A percentile compares a stretch with the other conserved stretches of the same genome.
Evolutionary conservation across 768 basidiomycete genomes (phyloP).

Genomic region (Suillus alpinus): DNA sequence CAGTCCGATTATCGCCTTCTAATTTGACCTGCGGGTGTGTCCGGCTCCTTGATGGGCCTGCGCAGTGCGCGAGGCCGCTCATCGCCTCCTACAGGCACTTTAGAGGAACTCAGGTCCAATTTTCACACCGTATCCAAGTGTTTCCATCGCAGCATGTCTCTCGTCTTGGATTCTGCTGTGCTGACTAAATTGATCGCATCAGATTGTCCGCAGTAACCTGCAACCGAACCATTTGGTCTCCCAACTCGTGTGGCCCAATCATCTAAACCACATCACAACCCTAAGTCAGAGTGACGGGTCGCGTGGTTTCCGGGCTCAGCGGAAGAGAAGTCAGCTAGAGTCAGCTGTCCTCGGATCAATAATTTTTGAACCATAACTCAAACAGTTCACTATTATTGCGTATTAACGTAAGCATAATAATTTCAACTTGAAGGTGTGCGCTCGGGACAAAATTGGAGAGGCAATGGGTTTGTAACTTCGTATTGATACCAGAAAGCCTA

Average conservation of each 20-base stretch:
- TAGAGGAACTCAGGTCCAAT: neutral
- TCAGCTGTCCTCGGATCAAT: slow-evolving; percentile 30
- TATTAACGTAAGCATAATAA: neutral
- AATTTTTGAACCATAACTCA: slow-evolving; percentile 2
- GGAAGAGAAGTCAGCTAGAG: slow-evolving; percentile 19
- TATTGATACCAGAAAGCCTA: neutral
- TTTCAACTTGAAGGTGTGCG: neutral
- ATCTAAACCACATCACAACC: neutral
- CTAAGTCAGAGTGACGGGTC: neutral
- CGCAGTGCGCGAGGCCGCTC: slow-evolving; percentile 1
- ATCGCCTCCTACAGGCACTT: slow-evolving; percentile 2
- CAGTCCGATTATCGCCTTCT: slow-evolving; percentile 3
- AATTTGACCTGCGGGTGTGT: slow-evolving; percentile 1
- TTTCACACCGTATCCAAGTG: slow-evolving; percentile 28
- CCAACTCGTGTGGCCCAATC: slow-evolving; percentile 7
- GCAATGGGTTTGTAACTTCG: neutral
- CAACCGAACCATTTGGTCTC: slow-evolving; percentile 17
- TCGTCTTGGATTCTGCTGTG: slow-evolving; percentile 23
- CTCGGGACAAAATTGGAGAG: neutral
- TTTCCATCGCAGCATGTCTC: slow-evolving; percentile 7
- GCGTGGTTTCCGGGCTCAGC: slow-evolving; percentile 21
- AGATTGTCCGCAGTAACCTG: slow-evolving; percentile 13
- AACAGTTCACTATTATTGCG: neutral
- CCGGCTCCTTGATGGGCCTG: slow-evolving; percentile 4
- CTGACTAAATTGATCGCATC: slow-evolving; percentile 26